These are phyloP conservation scores for Avena sativa DNA, from an alignment of 176 grass and related monocot species.

Conservation along the genomic window DNA sequence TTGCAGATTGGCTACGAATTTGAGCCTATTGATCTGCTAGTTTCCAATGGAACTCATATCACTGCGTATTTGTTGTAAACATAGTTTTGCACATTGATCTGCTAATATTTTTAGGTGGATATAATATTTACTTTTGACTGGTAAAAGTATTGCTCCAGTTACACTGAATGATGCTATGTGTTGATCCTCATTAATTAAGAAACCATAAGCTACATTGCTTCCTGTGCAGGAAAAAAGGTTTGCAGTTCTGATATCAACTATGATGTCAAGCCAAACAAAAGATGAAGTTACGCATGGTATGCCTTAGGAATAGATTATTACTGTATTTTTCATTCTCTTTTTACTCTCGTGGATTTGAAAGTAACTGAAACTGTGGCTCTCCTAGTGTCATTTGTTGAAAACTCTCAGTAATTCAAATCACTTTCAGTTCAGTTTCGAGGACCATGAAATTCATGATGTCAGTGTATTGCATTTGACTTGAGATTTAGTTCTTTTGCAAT, in stretches of 20 bases:
- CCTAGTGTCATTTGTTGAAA: neutral
- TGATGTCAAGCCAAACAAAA: conserved; percentile 97
- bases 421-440: neutral
- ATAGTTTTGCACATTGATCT: conserved; percentile 1
- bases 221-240: conserved; percentile 82
- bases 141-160: conserved; percentile 29
- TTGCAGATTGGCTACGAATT: neutral
- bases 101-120: neutral
- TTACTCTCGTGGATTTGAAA: conserved; percentile 8
- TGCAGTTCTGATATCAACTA: conserved; percentile 82
- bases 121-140: neutral
- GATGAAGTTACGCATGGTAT: conserved; percentile 97
- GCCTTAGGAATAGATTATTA: conserved; percentile 24
- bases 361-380: conserved; percentile 20
- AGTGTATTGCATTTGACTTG: neutral
- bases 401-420: neutral
- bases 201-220: conserved; percentile 23
- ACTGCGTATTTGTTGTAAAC: neutral
- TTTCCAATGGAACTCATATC: neutral
- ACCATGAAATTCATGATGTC: neutral
- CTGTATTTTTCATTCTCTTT: conserved; percentile 24
- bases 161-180: neutral
- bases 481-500: neutral
- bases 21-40: neutral
- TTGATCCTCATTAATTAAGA: neutral